Base-by-base conservation (phyloP, 495 filamentous ascomycete genomes). In the Penicillium chermesinum region DNA sequence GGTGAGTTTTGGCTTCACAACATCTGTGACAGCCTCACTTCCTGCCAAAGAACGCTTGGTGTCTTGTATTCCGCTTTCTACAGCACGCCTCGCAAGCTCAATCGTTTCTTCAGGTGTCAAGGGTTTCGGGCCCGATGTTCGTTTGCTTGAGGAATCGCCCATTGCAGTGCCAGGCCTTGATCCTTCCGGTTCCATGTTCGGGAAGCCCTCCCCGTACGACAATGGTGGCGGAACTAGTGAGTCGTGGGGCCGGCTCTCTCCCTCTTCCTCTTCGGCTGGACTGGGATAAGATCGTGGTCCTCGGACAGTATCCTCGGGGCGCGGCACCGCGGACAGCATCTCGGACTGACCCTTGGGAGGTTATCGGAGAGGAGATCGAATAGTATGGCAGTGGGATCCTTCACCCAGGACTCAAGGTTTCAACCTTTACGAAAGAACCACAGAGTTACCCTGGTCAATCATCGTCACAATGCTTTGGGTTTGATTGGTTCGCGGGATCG, bases 1-100 rank as follows among this genome's bases (percentile, higher is more conserved):
- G 12, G 91, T 96, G 52, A 95, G 73, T 32, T 90, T 89, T 15
- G 75, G 80, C 65, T 87, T 85, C 44, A 88, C 73, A 14, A 80
- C 82, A 62, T 79, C 81, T 46, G 77, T 84, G 15, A 87, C 79
- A 43, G 77, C 82, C 46, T 83, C 84, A 30, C 76, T 82, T 44
- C 84, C 84, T 33, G 83, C 80, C 16, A 81, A 73, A 47, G 85
- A 82, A 19, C 78, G 81, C 58, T 85, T 82, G 34, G 81, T 84
- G 52, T 86, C 84, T 54, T 81, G 74, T 15, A 83, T 75, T 3
- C 84, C 85, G 59, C 70, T 76, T 39, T 83, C 78, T 65, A 89
- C 85, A 2, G 82, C 79, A 32, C 82, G 75, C 32, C 76, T 74
- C 37, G 82, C 83, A 18, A 87, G 69, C 20, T 76, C 73, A 38